Conservation (phyloP, 1,139 yeast genomes). For the Kodamaea fungicola region DNA sequence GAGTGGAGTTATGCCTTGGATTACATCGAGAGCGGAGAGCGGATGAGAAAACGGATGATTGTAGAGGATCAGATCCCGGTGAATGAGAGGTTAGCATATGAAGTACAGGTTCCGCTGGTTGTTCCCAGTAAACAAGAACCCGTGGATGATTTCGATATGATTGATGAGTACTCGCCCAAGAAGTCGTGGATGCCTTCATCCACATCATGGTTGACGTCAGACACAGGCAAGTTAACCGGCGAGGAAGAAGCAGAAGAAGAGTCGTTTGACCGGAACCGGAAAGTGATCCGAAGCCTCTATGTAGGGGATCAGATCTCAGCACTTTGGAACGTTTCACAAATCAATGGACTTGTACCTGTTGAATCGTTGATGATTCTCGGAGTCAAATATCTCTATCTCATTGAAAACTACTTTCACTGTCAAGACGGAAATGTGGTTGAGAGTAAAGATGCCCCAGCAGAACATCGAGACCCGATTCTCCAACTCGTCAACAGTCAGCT, state of each 20-base stretch:
- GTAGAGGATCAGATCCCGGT: conserved; percentile 49
- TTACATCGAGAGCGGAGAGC: conserved; percentile 61
- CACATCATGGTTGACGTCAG: not conserved
- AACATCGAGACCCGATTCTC: conserved; percentile 63
- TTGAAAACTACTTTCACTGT: conserved; percentile 65
- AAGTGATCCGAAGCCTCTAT: conserved; percentile 63
- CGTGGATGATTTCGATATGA: not conserved
- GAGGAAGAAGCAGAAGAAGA: conserved; percentile 30
- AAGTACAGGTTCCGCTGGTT: conserved; percentile 32
- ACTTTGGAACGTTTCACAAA: conserved; percentile 72
- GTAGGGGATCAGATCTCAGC: conserved; percentile 68
- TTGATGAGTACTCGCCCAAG: not conserved
- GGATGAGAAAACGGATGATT: conserved; percentile 59
- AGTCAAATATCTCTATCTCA: conserved; percentile 56
- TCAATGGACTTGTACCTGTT: conserved; percentile 66
- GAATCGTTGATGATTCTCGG: conserved; percentile 77
- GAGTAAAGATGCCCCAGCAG: conserved; percentile 59
- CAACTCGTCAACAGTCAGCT: conserved; percentile 48
- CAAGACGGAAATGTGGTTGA: conserved; percentile 62
- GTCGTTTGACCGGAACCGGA: conserved; percentile 65
- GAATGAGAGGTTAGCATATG: conserved; percentile 41
- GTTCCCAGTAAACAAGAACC: not conserved
- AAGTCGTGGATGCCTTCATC: not conserved
- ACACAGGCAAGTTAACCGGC: conserved; percentile 1
- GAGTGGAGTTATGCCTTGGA: conserved; percentile 48